Evolutionary conservation across 495 filamentous ascomycete species (phyloP).

Genomic region (Aeminium ludgeri): DNA sequence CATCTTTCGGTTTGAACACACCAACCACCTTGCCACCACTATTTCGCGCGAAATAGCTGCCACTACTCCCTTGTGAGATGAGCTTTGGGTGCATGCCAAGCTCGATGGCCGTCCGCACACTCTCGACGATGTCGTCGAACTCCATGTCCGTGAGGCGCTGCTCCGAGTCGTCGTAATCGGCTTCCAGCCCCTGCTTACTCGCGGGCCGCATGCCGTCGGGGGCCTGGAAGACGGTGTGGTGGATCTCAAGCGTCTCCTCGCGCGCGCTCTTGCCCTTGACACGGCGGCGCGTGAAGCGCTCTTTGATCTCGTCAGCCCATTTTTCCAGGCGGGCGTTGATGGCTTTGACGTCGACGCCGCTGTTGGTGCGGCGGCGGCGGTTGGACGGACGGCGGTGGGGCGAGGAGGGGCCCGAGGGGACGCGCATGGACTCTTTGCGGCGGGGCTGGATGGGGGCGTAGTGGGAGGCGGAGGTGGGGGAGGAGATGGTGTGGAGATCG

Average conservation of each 20-base stretch:
- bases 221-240: constrained; percentile 89
- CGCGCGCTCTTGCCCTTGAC: constrained; percentile 59
- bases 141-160: constrained; percentile 53
- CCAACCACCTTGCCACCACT: constrained; percentile 83
- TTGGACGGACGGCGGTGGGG: constrained; percentile 29
- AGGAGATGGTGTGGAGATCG: constrained; percentile 43
- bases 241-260: constrained; percentile 84
- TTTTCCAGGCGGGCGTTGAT: constrained; percentile 92
- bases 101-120: constrained; percentile 75
- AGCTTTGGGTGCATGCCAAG: constrained; percentile 84
- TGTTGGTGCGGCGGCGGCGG: constrained; percentile 54
- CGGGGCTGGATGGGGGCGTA: constrained; percentile 54
- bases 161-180: constrained; percentile 32
- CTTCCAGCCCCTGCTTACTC: constrained; percentile 55
- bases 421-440: constrained; percentile 43
- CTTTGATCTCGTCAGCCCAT: constrained; percentile 97
- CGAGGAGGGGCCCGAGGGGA: constrained; percentile 31
- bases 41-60: constrained; percentile 93
- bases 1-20: constrained; percentile 98
- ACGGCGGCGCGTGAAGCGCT: constrained; percentile 79
- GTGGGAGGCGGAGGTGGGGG: constrained; percentile 41
- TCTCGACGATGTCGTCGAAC: constrained; percentile 82
- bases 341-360: constrained; percentile 92
- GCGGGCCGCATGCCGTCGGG: constrained; percentile 68
- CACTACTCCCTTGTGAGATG: constrained; percentile 92